A percentile compares a stretch with the other conserved stretches of the same genome.
These are phyloP conservation scores for Deuterostichococcus epilithicus DNA, from an alignment of 139 green algal species.

Conservation along the genomic window DNA sequence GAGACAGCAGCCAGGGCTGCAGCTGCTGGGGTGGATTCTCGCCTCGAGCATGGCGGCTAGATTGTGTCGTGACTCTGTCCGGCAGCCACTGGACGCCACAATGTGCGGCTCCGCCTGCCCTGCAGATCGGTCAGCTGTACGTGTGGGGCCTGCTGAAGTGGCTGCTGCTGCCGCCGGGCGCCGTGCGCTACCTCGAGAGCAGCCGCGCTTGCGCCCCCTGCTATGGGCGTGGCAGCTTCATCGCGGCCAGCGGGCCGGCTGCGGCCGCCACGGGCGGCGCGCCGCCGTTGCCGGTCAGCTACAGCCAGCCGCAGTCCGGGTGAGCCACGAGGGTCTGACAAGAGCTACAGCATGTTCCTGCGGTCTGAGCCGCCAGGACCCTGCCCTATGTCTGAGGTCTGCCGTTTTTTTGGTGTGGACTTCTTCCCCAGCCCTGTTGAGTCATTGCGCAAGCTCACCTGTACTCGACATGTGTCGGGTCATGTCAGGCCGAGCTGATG, in stretches of 20 bases:
- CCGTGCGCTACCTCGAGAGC: constrained; percentile 23
- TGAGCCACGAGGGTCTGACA: not conserved
- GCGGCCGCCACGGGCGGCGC: not conserved
- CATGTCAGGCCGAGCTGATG: not conserved
- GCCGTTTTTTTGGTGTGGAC: not conserved
- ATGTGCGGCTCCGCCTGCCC: not conserved
- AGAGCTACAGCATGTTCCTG: not conserved
- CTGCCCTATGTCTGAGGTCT: not conserved
- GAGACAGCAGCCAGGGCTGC: not conserved
- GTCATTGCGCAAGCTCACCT: not conserved
- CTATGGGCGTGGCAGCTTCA: constrained; percentile 4
- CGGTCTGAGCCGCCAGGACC: not conserved
- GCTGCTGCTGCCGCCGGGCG: constrained; percentile 23
- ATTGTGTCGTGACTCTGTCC: not conserved
- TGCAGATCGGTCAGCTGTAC: constrained; percentile 45
- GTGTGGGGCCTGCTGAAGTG: constrained; percentile 28
- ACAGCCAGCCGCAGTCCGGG: not conserved
- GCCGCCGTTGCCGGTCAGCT: not conserved
- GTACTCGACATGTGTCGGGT: not conserved
- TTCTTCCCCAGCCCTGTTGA: not conserved
- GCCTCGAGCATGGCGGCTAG: too few relatives aligned
- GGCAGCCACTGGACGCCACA: too few relatives aligned
- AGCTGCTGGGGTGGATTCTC: not conserved
- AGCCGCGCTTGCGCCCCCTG: not conserved
- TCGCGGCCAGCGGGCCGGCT: not conserved